Evolutionary conservation across 2,329 filamentous ascomycete species (phyloP), one percentile per base, ranked within the genome.

Genomic region (Pestalotiopsis sp.): DNA sequence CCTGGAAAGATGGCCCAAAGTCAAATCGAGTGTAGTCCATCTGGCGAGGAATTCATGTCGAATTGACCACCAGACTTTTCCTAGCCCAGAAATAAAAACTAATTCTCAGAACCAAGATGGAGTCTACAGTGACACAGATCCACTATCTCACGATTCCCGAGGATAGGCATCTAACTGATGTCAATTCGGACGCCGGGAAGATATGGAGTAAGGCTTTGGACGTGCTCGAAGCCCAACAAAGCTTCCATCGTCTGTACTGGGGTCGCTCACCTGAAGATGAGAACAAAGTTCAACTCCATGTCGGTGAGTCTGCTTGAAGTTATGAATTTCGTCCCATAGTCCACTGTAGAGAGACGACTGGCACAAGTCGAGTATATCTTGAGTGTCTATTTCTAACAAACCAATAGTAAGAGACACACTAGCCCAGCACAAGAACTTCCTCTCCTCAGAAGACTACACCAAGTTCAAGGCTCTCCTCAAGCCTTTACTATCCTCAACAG

Each of bases 71-170:
- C 45, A 49, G 14, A n/a, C 17, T n/a, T n/a, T 52, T 52, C 5
- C 2, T 9, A 52, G 20, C 14, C 4, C 11, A 63, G 20, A 14
- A 9, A 2, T 3, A 5, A 27, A 14, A 2, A 12, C 14, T 7
- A 63, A 9, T 39, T 6, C 38, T 17, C 2, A 6, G 17, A 36
- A 60, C 7, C 17, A 49, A 56, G 9, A 68, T 65, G 61, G 49
- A 9, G 2, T 20, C 52, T n/a, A 9, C 59, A 23, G 66, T 69
- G 38, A 73, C 72, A 11, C 72, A 73, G 61, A 72, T 73, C 57
- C 62, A 70, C 14, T 73, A 72, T 62, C 25, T 73, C 25, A 65
- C 60, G 12, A 70, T 72, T 25, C 17, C 66, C 13, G 66, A 68
- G 23, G 65, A 65, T 14, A 52, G 52, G n/a, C 52, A 69, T n/a